Percentiles rank a stretch among this genome's conserved stretches.
Conservation (phyloP, 768 basidiomycete species). For the Omphalotus guepiniiformis region DNA sequence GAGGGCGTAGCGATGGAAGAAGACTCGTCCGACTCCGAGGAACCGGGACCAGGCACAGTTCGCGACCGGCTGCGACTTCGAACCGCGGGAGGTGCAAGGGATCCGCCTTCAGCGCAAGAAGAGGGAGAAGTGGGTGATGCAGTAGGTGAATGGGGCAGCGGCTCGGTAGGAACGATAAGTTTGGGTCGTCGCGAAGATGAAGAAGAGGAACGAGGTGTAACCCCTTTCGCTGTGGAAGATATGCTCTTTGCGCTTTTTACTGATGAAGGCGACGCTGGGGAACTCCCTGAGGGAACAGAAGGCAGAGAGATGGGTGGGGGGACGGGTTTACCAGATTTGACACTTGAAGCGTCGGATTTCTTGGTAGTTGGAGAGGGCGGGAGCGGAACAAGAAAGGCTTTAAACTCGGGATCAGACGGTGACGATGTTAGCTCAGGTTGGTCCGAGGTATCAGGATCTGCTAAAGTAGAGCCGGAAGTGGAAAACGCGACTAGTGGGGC, state of each 20-base stretch:
- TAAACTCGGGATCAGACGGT: no score
- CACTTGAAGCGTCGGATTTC: no score
- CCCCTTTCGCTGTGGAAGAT: neutral
- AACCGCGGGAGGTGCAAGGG: neutral
- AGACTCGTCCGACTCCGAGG: constrained; percentile 15
- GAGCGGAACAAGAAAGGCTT: no score
- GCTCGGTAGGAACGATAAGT: neutral
- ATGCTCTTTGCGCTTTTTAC: no score
- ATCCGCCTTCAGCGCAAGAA: neutral
- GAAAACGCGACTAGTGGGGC: no score
- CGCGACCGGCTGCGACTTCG: constrained; percentile 4
- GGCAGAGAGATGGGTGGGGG: no score
- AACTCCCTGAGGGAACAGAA: no score
- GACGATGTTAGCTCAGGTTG: no score
- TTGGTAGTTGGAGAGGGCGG: no score
- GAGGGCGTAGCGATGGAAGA: constrained; percentile 24
- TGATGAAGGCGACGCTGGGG: neutral
- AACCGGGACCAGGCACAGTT: constrained; percentile 6
- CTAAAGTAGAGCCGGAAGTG: no score
- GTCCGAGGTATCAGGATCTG: no score
- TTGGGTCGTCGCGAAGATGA: neutral
- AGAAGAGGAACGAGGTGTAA: neutral
- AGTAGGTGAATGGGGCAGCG: neutral
- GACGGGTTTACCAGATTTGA: no score
- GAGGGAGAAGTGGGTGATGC: constrained; percentile 9